Conservation (phyloP, 192 early-diverging fungal genomes). For the Coemansia sp. region DNA sequence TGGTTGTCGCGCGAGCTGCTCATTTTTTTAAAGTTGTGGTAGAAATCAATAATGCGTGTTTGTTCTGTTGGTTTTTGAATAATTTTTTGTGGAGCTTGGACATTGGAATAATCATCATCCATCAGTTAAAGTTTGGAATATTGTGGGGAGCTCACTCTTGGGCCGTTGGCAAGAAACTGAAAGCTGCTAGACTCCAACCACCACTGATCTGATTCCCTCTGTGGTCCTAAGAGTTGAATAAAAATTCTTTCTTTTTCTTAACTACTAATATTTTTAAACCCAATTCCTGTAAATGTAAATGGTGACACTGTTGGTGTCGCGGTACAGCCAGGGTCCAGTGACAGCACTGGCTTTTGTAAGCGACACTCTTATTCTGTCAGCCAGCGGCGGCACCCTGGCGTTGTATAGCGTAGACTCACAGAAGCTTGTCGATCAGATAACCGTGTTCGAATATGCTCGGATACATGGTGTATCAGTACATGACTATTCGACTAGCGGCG, state of each 20-base stretch:
- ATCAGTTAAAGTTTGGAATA: background rate
- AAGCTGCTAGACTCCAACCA: too few relatives aligned
- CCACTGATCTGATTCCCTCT: too few relatives aligned
- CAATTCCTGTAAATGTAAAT: background rate
- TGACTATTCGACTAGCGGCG: background rate
- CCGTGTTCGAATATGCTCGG: constrained; percentile 28
- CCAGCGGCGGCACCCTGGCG: constrained; percentile 42
- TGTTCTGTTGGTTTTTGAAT: background rate
- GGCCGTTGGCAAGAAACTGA: too few relatives aligned
- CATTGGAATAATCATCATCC: background rate
- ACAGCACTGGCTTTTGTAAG: constrained; percentile 51
- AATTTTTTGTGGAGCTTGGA: background rate
- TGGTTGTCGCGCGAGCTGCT: constrained; percentile 6
- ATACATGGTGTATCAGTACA: constrained; percentile 49
- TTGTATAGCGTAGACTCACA: constrained; percentile 25
- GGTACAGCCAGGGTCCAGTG: constrained; percentile 24
- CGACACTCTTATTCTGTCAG: constrained; percentile 33
- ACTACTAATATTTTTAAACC: background rate
- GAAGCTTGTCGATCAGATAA: background rate
- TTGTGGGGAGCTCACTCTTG: background rate
- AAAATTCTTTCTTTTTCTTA: background rate
- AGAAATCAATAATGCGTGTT: background rate
- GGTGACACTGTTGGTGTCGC: background rate
- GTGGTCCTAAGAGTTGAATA: background rate
- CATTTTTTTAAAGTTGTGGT: constrained; percentile 3